These are phyloP conservation scores for Mycena haematopus DNA, from an alignment of 768 basidiomycete genomes.

Conservation along the genomic window DNA sequence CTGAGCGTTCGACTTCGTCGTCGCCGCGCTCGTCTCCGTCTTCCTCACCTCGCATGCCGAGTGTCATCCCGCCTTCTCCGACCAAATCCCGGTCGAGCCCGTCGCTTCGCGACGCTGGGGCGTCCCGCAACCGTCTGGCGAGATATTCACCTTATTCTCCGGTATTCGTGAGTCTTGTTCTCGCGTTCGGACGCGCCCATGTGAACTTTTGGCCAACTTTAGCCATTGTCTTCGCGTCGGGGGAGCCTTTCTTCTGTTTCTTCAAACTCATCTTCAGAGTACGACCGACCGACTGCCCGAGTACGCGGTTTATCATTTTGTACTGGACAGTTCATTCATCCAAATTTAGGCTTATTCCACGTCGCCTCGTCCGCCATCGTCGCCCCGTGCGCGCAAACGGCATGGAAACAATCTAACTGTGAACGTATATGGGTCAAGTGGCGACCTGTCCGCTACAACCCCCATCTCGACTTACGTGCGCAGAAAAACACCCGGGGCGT, in stretches of 20 bases:
- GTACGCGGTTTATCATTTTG: conserved; percentile 32
- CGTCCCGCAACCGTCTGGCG: conserved; percentile 43
- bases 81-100: conserved; percentile 53
- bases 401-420: conserved; percentile 53
- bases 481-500: conserved; percentile 77
- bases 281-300: conserved; percentile 45
- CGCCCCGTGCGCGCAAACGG: conserved; percentile 50
- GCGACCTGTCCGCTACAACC: conserved; percentile 65
- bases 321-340: conserved; percentile 11
- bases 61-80: conserved; percentile 41
- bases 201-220: conserved; percentile 14
- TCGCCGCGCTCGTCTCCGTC: conserved; percentile 55
- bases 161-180: conserved; percentile 40
- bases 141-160: conserved; percentile 61
- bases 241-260: conserved; percentile 56
- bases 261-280: conserved; percentile 41
- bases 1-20: conserved; percentile 48
- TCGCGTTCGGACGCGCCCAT: conserved; percentile 1
- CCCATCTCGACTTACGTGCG: conserved; percentile 85
- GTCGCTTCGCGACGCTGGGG: conserved; percentile 46
- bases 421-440: conserved; percentile 54
- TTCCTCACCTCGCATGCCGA: conserved; percentile 43
- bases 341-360: conserved; percentile 42
- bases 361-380: conserved; percentile 47
- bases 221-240: conserved; percentile 50